Percentiles rank a stretch among this genome's conserved stretches.
Evolutionary conservation across 2,329 filamentous ascomycete genomes (phyloP).

Genomic region (Colletotrichum sp.): DNA sequence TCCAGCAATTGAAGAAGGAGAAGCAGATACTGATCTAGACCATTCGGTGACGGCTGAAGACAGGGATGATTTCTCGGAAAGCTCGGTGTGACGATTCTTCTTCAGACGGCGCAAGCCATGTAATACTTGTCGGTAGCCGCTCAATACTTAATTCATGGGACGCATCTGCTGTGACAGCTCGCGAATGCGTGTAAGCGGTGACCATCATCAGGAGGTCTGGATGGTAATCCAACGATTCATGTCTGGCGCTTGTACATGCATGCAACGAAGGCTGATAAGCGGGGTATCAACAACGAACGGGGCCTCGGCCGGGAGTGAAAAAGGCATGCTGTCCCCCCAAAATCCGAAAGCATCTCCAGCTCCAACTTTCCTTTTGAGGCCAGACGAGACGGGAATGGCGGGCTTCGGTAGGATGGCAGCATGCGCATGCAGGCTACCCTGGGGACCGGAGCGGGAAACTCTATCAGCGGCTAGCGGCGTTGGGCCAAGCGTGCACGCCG

Average conservation of each 20-base stretch:
- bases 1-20: slow-evolving; percentile 64
- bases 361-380: background rate
- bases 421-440: slow-evolving; percentile 8
- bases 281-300: background rate
- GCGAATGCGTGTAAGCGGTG: background rate
- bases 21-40: slow-evolving; percentile 59
- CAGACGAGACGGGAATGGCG: slow-evolving; percentile 16
- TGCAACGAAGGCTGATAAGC: slow-evolving; percentile 9
- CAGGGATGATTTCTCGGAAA: background rate
- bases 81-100: background rate
- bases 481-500: background rate
- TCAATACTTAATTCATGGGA: background rate
- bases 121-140: background rate
- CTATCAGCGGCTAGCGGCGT: slow-evolving; percentile 9
- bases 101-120: background rate
- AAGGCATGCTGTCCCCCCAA: background rate
- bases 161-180: background rate
- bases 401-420: slow-evolving; percentile 6
- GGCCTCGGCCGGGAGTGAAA: background rate
- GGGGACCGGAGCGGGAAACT: slow-evolving; percentile 6
- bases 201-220: background rate
- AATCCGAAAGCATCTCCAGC: slow-evolving; percentile 7
- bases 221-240: slow-evolving; percentile 1
- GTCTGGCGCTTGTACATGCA: background rate
- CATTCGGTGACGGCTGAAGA: background rate